These are phyloP conservation scores for Zalaria sp. DNA, from an alignment of 2,329 filamentous ascomycete species.

Conservation along the genomic window DNA sequence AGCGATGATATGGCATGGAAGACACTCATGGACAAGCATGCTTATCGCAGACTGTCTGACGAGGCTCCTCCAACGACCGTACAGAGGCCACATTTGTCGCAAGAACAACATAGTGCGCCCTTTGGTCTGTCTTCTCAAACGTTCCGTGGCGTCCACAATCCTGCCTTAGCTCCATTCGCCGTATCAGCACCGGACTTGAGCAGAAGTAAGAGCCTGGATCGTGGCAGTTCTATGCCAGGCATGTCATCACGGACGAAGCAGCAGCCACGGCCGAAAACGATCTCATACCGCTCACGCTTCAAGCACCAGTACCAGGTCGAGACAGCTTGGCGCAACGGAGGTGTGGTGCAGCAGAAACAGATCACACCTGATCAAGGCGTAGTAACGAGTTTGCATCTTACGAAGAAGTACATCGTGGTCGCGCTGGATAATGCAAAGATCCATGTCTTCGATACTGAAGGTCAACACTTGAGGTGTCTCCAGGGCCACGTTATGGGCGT, in stretches of 20 bases:
- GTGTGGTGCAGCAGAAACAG: constrained; percentile 67
- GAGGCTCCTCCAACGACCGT: constrained; percentile 14
- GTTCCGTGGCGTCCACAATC: constrained; percentile 1
- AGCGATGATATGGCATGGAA: constrained; percentile 98
- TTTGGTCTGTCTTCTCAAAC: background rate
- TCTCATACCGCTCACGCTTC: constrained; percentile 91
- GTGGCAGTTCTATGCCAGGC: constrained; percentile 16
- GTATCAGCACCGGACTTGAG: constrained; percentile 33
- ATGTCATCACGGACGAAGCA: constrained; percentile 20
- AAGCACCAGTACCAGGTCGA: constrained; percentile 96
- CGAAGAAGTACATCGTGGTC: constrained; percentile 91
- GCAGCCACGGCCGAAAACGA: constrained; percentile 46
- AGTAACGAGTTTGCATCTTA: constrained; percentile 88
- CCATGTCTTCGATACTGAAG: constrained; percentile 89
- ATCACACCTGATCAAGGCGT: constrained; percentile 96
- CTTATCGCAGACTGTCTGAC: constrained; percentile 52
- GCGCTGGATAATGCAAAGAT: constrained; percentile 97
- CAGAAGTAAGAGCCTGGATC: constrained; percentile 42
- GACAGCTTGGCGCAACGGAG: constrained; percentile 88
- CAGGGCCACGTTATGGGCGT: constrained; percentile 98
- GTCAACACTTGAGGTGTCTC: constrained; percentile 73
- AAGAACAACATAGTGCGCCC: background rate
- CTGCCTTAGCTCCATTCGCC: constrained; percentile 15
- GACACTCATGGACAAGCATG: constrained; percentile 88
- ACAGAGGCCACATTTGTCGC: background rate